phyloP scores from a whole-genome alignment of 2,329 filamentous ascomycete species.

The Stylonectria norvegica region DNA sequence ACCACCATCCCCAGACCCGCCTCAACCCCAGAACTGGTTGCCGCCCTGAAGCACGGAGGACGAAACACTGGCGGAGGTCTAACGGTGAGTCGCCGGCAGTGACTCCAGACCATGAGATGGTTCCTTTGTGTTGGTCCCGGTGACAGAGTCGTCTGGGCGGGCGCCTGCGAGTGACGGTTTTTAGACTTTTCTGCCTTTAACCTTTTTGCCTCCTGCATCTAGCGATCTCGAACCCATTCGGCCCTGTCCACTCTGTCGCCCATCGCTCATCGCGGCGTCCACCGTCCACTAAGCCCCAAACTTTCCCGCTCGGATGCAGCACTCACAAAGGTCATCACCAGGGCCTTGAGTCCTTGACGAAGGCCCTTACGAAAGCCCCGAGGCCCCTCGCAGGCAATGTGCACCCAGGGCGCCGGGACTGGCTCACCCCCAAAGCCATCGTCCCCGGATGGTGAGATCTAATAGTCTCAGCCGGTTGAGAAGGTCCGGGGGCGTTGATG shows the following conservation, averaged over 20 bases:
- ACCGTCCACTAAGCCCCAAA: too few species aligned
- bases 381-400: background rate
- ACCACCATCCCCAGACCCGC: too few species aligned
- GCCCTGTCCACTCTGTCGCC: background rate
- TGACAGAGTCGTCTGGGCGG: too few species aligned
- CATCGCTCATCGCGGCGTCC: background rate
- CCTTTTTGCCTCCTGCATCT: conserved; percentile 18
- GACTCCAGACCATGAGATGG: too few species aligned
- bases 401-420: background rate
- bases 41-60: too few species aligned
- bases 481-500: conserved; percentile 16
- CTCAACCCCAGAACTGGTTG: too few species aligned
- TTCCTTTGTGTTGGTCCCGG: conserved; percentile 5
- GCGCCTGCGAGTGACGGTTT: background rate
- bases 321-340: too few species aligned
- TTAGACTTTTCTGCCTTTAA: conserved; percentile 11
- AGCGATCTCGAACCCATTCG: background rate
- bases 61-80: too few species aligned
- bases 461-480: conserved; percentile 5
- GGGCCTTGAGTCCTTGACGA: too few species aligned
- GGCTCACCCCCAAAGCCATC: conserved; percentile 2
- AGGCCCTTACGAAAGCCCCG: background rate
- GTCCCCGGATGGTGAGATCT: conserved; percentile 3
- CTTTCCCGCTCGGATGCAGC: too few species aligned
- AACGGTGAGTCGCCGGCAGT: too few species aligned